These are phyloP conservation scores for Viridothelium virens DNA, from an alignment of 495 filamentous ascomycete species.

Conservation along the genomic window DNA sequence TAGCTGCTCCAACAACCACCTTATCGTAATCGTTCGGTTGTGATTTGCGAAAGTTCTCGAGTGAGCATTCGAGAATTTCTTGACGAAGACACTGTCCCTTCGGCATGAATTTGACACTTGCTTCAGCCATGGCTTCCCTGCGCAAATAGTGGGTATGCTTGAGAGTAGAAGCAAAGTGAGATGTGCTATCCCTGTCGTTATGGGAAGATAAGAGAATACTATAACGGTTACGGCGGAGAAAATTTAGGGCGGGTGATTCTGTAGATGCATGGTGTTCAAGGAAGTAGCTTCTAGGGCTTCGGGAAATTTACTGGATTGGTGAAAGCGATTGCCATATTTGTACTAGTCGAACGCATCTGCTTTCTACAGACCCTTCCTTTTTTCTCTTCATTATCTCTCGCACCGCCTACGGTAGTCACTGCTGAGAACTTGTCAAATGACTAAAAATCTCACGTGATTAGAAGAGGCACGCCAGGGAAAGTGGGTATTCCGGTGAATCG, in stretches of 20 bases:
- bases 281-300: too few relatives aligned
- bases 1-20: constrained; percentile 6
- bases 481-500: too few relatives aligned
- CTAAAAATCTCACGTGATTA: too few relatives aligned
- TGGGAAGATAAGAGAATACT: not conserved
- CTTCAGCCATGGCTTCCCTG: not conserved
- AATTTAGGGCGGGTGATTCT: not conserved
- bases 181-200: not conserved
- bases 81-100: not conserved
- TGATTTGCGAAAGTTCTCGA: not conserved
- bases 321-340: too few relatives aligned
- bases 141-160: not conserved
- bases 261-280: too few relatives aligned
- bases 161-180: not conserved
- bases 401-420: too few relatives aligned
- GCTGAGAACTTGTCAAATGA: too few relatives aligned
- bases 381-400: too few relatives aligned
- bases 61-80: not conserved
- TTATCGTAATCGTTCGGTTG: not conserved
- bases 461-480: too few relatives aligned
- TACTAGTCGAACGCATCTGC: too few relatives aligned
- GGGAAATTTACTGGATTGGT: too few relatives aligned
- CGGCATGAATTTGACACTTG: not conserved
- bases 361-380: too few relatives aligned
- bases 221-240: not conserved